Evolutionary conservation across 108 stramenopile genomes (phyloP).

Genomic region (Cylindrotheca closterium): DNA sequence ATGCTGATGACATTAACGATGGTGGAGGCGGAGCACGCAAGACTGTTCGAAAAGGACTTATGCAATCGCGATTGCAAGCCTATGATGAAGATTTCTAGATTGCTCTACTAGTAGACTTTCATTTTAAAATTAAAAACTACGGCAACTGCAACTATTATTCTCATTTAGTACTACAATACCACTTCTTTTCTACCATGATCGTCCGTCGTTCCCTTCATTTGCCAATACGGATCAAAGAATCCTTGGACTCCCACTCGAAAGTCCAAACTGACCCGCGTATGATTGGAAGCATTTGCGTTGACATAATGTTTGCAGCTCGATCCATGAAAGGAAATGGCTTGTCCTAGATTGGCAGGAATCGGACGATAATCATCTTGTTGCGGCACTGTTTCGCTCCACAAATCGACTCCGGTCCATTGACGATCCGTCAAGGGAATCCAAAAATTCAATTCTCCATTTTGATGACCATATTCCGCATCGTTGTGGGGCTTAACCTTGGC

Average conservation of each 20-base stretch:
- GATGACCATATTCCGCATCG: slow-evolving; percentile 89
- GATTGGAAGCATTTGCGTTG: slow-evolving; percentile 62
- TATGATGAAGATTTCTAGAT: slow-evolving; percentile 21
- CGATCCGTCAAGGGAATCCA: slow-evolving; percentile 84
- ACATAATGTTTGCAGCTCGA: slow-evolving; percentile 80
- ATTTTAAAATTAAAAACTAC: not conserved
- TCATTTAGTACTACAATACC: slow-evolving; percentile 24
- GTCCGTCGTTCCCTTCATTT: slow-evolving; percentile 83
- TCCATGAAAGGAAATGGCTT: slow-evolving; percentile 82
- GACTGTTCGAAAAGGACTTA: slow-evolving; percentile 4
- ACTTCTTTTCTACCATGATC: slow-evolving; percentile 76
- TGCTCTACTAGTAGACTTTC: not conserved
- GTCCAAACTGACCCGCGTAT: slow-evolving; percentile 80
- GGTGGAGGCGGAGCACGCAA: not conserved
- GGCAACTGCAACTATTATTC: not conserved
- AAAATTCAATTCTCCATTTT: slow-evolving; percentile 89
- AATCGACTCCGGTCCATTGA: slow-evolving; percentile 62
- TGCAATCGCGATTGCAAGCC: not conserved
- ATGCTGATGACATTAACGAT: slow-evolving; percentile 36
- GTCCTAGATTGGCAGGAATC: slow-evolving; percentile 56
- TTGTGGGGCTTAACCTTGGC: slow-evolving; percentile 75
- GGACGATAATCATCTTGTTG: slow-evolving; percentile 68
- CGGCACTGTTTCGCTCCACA: slow-evolving; percentile 63
- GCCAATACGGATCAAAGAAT: slow-evolving; percentile 84
- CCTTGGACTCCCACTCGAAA: slow-evolving; percentile 89